Conservation (phyloP, 768 basidiomycete species). For the Pilatotrama ljubarskyi region DNA sequence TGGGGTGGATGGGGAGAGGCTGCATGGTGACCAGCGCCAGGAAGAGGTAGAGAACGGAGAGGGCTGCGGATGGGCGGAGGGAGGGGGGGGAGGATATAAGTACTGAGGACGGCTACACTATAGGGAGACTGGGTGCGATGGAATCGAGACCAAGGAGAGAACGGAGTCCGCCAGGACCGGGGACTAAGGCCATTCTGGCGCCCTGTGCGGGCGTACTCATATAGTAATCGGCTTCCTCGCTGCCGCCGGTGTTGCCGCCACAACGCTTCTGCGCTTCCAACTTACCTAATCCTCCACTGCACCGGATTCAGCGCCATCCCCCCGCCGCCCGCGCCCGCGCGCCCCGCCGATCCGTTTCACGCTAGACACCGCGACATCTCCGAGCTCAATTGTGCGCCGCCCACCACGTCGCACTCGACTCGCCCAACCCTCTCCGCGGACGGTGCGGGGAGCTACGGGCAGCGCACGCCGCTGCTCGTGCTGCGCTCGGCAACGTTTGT, state of each 20-base stretch:
- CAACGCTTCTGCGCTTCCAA: conserved; percentile 15
- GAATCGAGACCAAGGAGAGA: conserved; percentile 4
- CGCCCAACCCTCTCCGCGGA: background rate
- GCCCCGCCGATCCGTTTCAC: conserved; percentile 6
- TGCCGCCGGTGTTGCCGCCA: conserved; percentile 20
- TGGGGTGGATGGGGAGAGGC: conserved; percentile 14
- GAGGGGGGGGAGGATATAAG: conserved; percentile 7
- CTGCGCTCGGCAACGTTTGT: conserved; percentile 5
- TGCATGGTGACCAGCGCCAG: conserved; percentile 11
- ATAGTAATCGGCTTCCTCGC: conserved; percentile 9
- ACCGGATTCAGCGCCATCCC: conserved; percentile 13
- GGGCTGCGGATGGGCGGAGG: background rate
- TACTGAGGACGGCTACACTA: conserved; percentile 6
- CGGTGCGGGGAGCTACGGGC: background rate
- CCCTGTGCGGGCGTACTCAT: conserved; percentile 8
- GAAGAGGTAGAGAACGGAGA: background rate
- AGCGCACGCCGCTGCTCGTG: background rate
- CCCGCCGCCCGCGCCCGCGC: background rate
- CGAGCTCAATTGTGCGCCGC: no score
- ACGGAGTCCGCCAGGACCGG: conserved; percentile 19
- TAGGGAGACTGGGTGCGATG: conserved; percentile 12
- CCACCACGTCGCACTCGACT: background rate
- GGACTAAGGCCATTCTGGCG: conserved; percentile 10
- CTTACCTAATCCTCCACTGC: conserved; percentile 20
- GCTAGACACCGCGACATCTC: background rate